Evolutionary conservation across 352 stramenopile species (phyloP), one percentile per base, ranked within the genome.

Genomic region (Phytopythium vexans): DNA sequence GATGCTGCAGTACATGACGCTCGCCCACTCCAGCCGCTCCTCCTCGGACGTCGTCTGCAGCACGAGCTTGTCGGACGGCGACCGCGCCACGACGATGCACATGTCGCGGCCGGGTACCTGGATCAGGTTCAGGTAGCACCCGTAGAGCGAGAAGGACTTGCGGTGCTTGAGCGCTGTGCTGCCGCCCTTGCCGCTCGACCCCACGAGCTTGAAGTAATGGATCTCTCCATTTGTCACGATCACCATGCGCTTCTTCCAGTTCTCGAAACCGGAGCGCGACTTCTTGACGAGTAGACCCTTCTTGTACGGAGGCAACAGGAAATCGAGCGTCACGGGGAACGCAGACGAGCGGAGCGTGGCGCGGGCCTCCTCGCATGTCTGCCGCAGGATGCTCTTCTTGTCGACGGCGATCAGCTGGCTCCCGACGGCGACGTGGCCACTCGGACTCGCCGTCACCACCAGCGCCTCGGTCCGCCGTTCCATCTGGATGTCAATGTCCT

Each of bases 21-120:
- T 93, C 21, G 83, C 83, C 86, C 86, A 95, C 56, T 92, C 83
- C 57, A 93, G 74, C n/a, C 83, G 82, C 54, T 95, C 82, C n/a
- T 83, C 70, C 32, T 89, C 69, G 3, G 71, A 74, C 32, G 58
- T 60, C 7, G 77, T 78, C 58, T 94, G 69, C 34, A 95, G 62
- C 48, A 95, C 83, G 15, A 95, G 59, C 57, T 95, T 95, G 63
- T 95, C 86, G 4, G 77, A 86, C 32, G 86, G 86, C 3, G 86
- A 95, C 3, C 85, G 85, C 8, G 82, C 85, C 10, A 95, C 73
- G 21, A 91, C 82, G 42, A 95, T 89, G 44, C 86, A 95, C 43
- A 88, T 66, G 54, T 88, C 79, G 1, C 83, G 83, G 1, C 66
- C 66, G 0, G 86, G 71, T 36, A 92, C 67, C n/a, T 92, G 72